Percentiles rank a stretch among this genome's conserved stretches.
These are phyloP conservation scores for Pseudogymnoascus destructans DNA, from an alignment of 2,329 filamentous ascomycete genomes.

Conservation along the genomic window DNA sequence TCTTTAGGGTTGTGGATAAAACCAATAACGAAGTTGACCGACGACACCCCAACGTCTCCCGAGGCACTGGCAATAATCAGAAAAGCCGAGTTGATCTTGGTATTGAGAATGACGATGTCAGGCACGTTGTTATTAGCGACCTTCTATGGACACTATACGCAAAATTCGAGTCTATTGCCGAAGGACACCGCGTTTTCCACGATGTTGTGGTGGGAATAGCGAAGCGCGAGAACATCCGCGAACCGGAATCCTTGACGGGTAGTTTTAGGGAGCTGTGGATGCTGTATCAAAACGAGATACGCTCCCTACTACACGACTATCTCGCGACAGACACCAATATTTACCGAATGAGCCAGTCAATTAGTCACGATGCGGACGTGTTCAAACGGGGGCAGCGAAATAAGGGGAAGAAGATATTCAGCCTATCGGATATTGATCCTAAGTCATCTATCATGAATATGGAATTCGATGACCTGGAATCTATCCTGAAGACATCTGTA, in stretches of 20 bases:
- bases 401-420: constrained; percentile 60
- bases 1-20: constrained; percentile 88
- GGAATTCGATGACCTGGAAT: constrained; percentile 80
- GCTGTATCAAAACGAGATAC: constrained; percentile 92
- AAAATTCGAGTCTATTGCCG: constrained; percentile 93
- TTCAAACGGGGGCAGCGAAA: constrained; percentile 30
- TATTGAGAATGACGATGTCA: constrained; percentile 59
- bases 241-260: constrained; percentile 56
- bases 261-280: constrained; percentile 98
- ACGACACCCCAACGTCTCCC: constrained; percentile 72
- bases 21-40: constrained; percentile 90
- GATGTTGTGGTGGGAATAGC: constrained; percentile 82
- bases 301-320: constrained; percentile 88
- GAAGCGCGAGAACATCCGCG: constrained; percentile 59
- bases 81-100: constrained; percentile 50
- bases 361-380: constrained; percentile 29
- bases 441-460: constrained; percentile 67
- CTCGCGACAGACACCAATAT: constrained; percentile 80
- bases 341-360: constrained; percentile 45
- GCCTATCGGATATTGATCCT: constrained; percentile 69
- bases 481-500: constrained; percentile 81
- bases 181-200: constrained; percentile 86
- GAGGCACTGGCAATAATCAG: constrained; percentile 36
- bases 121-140: constrained; percentile 78
- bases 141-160: constrained; percentile 85